These are phyloP conservation scores for Withania somnifera DNA, from an alignment of 305 asterid species.

Conservation along the genomic window DNA sequence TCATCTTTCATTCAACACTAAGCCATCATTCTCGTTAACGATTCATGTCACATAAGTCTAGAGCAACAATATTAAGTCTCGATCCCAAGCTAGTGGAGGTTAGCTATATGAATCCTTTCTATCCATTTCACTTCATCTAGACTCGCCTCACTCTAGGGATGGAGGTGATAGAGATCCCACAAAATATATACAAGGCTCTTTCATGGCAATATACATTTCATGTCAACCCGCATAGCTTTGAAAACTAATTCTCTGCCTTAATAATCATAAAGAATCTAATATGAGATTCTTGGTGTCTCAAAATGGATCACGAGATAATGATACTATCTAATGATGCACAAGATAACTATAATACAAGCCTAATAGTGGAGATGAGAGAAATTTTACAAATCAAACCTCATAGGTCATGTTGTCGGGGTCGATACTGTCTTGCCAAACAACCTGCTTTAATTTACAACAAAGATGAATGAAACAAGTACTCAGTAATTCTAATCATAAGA, in stretches of 20 bases:
- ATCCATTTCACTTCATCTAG: neutral
- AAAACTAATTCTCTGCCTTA: neutral
- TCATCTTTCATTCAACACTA: neutral
- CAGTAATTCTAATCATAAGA: neutral
- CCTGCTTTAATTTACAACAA: slow-evolving; percentile 24
- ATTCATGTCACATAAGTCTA: neutral
- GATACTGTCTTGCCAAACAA: slow-evolving; percentile 55
- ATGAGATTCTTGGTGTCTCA: neutral
- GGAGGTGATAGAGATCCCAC: neutral
- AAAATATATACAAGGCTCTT: neutral
- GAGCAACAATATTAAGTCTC: neutral
- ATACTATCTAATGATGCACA: neutral
- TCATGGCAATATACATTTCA: neutral
- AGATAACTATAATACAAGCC: slow-evolving; percentile 3
- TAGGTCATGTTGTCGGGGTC: slow-evolving; percentile 76
- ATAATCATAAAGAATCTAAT: neutral
- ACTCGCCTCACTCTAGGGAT: neutral
- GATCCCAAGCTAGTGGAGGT: neutral
- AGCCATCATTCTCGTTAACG: neutral
- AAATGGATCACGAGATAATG: neutral
- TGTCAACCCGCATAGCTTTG: neutral
- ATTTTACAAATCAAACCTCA: slow-evolving; percentile 45
- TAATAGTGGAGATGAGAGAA: slow-evolving; percentile 3
- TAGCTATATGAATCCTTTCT: neutral
- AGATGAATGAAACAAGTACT: slow-evolving; percentile 7